Conservation (phyloP, 768 basidiomycete genomes). For the Lactarius evosmus region DNA sequence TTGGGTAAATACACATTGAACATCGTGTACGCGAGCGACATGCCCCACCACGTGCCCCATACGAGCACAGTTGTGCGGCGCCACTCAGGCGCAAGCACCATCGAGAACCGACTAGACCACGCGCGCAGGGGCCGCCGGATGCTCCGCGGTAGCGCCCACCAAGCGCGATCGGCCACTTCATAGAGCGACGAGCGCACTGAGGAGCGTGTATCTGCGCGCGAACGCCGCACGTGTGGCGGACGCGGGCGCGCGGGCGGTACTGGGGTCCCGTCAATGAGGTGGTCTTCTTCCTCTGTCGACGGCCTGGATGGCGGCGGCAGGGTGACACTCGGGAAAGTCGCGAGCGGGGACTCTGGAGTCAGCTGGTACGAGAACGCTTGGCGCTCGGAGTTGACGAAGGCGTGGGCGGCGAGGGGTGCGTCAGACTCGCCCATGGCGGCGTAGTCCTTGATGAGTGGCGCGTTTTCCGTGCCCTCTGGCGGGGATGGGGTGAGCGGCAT, state of each 20-base stretch:
- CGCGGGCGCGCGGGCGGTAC: conserved; percentile 20
- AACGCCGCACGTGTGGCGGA: background rate
- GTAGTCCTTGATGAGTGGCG: conserved; percentile 25
- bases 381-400: conserved; percentile 3
- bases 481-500: conserved; percentile 14
- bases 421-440: conserved; percentile 28
- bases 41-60: conserved; percentile 73
- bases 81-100: conserved; percentile 78
- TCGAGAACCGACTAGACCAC: conserved; percentile 64
- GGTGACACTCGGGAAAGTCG: background rate
- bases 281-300: conserved; percentile 2
- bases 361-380: background rate
- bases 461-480: background rate
- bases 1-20: conserved; percentile 92
- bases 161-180: conserved; percentile 41
- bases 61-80: conserved; percentile 69
- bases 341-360: background rate
- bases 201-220: conserved; percentile 10
- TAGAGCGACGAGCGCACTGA: conserved; percentile 43
- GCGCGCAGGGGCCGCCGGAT: conserved; percentile 57
- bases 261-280: background rate
- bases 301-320: background rate
- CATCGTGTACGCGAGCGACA: conserved; percentile 84
- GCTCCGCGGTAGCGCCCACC: conserved; percentile 49
- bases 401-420: conserved; percentile 26